phyloP scores from a whole-genome alignment of 768 basidiomycete genomes.

The Tubosaeta sp. region DNA sequence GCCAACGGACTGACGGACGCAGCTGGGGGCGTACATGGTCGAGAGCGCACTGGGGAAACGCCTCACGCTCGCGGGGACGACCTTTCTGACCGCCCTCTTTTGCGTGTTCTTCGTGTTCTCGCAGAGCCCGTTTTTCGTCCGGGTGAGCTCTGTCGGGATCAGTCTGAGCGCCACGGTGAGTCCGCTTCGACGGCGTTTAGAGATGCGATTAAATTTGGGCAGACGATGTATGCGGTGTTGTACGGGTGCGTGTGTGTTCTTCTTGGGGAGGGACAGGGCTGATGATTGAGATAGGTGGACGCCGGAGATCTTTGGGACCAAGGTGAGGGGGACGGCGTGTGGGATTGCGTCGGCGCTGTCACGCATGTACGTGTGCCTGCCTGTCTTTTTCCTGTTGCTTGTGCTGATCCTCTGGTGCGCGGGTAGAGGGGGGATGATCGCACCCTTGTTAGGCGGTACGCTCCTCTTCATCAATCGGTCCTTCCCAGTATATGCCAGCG shows the following conservation, averaged over 20 bases:
- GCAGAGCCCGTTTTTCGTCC: constrained; percentile 51
- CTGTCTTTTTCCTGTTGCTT: background rate
- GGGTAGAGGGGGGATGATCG: constrained; percentile 69
- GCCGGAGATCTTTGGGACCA: constrained; percentile 80
- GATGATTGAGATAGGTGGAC: constrained; percentile 41
- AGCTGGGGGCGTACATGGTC: constrained; percentile 71
- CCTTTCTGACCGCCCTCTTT: constrained; percentile 70
- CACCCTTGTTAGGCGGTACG: constrained; percentile 55
- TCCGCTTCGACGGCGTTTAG: background rate
- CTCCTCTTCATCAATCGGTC: constrained; percentile 64
- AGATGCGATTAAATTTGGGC: background rate
- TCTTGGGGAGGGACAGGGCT: background rate
- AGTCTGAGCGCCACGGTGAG: constrained; percentile 50
- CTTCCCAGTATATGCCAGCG: constrained; percentile 75
- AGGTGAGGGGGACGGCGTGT: constrained; percentile 84
- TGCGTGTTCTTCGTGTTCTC: constrained; percentile 68
- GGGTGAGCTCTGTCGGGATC: constrained; percentile 50
- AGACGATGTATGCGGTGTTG: constrained; percentile 86
- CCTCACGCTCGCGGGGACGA: constrained; percentile 70
- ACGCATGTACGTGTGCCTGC: constrained; percentile 58
- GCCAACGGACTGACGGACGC: background rate
- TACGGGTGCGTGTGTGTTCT: constrained; percentile 43
- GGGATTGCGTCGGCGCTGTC: constrained; percentile 85
- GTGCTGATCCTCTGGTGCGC: background rate
- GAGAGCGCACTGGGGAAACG: constrained; percentile 65